Evolutionary conservation across 345 rosid species (phyloP).

Genomic region (Hevea brasiliensis): DNA sequence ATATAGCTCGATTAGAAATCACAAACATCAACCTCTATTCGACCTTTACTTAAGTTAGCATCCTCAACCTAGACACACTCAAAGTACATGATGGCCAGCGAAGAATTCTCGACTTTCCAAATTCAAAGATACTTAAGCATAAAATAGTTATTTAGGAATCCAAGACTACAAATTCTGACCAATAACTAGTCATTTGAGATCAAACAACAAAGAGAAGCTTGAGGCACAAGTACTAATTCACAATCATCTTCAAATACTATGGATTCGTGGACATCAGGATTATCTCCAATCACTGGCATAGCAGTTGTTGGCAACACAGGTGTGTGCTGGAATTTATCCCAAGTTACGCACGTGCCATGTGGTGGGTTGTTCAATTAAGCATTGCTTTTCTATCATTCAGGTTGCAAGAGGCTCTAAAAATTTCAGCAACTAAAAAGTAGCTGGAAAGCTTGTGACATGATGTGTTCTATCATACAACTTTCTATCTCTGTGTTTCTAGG

Average conservation of each 20-base stretch:
- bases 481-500: not conserved
- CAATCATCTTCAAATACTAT: not conserved
- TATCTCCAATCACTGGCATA: not conserved
- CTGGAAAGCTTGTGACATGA: not conserved
- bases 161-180: not conserved
- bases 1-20: not conserved
- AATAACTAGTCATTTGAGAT: not conserved
- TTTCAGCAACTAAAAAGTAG: not conserved
- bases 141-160: not conserved
- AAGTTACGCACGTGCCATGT: not conserved
- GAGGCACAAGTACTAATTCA: not conserved
- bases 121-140: not conserved
- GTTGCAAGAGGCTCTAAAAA: not conserved
- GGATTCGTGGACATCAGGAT: conserved; percentile 1
- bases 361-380: not conserved
- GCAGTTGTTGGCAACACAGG: not conserved
- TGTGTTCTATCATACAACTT: not conserved
- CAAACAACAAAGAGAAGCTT: not conserved
- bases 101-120: not conserved
- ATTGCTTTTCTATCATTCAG: not conserved
- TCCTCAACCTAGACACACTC: not conserved
- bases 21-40: not conserved
- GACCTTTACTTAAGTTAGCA: not conserved
- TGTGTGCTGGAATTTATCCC: not conserved
- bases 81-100: not conserved